Conservation (phyloP, 1,284 basidiomycete species). For the Vanrija sp. region DNA sequence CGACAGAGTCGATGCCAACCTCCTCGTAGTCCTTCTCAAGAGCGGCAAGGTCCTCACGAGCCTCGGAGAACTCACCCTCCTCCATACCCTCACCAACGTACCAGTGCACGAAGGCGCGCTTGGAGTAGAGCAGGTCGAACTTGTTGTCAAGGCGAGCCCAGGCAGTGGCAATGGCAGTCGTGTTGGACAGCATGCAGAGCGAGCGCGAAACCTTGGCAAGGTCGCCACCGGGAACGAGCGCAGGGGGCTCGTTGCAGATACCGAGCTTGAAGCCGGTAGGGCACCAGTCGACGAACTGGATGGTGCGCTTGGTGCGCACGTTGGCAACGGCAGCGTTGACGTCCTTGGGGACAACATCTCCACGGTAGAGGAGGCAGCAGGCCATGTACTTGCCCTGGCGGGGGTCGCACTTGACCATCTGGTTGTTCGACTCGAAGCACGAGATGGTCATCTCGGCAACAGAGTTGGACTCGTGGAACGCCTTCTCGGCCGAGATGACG, state of each 20-base stretch:
- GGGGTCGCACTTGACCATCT: slow-evolving; percentile 98
- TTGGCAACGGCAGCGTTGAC: slow-evolving; percentile 86
- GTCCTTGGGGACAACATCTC: slow-evolving; percentile 97
- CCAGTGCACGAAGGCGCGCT: slow-evolving; percentile 86
- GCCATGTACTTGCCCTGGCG: slow-evolving; percentile 97
- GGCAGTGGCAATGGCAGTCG: slow-evolving; percentile 70
- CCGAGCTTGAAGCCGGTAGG: slow-evolving; percentile 97
- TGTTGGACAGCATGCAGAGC: slow-evolving; percentile 87
- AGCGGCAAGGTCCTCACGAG: slow-evolving; percentile 92
- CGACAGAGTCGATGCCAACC: slow-evolving; percentile 85
- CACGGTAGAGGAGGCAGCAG: slow-evolving; percentile 83
- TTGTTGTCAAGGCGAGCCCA: slow-evolving; percentile 98
- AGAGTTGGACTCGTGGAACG: slow-evolving; percentile 94
- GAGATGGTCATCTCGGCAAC: slow-evolving; percentile 98
- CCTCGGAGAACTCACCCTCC: slow-evolving; percentile 97
- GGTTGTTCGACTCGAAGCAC: slow-evolving; percentile 96
- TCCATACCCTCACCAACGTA: slow-evolving; percentile 99
- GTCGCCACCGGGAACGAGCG: slow-evolving; percentile 87
- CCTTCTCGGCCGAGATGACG: slow-evolving; percentile 71
- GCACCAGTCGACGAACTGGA: slow-evolving; percentile 96
- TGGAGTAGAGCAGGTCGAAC: slow-evolving; percentile 94
- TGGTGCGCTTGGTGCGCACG: slow-evolving; percentile 95
- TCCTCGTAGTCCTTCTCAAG: slow-evolving; percentile 97
- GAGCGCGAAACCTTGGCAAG: slow-evolving; percentile 90
- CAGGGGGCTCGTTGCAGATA: slow-evolving; percentile 93